Base-by-base conservation (phyloP, 1,139 yeast genomes). In the Lizanozyma gosingica region DNA sequence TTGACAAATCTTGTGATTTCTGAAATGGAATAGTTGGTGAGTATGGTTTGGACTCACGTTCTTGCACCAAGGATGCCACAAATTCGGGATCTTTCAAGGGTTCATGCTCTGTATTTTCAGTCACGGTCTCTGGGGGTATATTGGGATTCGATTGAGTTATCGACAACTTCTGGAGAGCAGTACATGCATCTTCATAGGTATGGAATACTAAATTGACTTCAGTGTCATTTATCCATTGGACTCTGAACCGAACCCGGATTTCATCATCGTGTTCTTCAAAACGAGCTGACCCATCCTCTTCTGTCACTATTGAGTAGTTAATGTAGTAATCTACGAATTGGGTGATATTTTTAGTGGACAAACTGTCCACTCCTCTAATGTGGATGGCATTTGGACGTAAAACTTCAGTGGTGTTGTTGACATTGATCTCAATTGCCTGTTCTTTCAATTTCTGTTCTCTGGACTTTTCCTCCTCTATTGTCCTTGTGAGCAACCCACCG, bases 141-240 rank as follows among this genome's bases (percentile, higher is more conserved):
- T 47, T 46, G 3, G 58, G 57, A 40, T 51, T 50, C 6, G 47
- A 38, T 11, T 47, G 39, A 15, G 55, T 48, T 15, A 55, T 50
- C 4, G 71, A 58, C 35, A 73, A 52, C 27, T 48, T 43, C 4
- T 41, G 47, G 39, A 71, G 59, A 0, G 79, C 82, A 32, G 56
- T 59, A 3, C 51, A 44, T 2, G 78, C 70, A 14, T 63, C 65
- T 27, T 68, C 75, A 37, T 64, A 69, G 17, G 67, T 60, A 33
- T 63, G 59, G 52, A 78, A 83, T 2, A 71, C 77, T 14, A 80
- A 55, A 43, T 76, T 78, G 18, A 80, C 71, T 1, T 76, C 63
- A 14, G 73, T 54, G 54, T 83, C 94, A 52, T 83, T 76, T 37
- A 83, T 71, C 94, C 94, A 83, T 51, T 83, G 81, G 18, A 82